These are phyloP conservation scores for Pythium chondricola DNA, from an alignment of 352 stramenopile species.

Conservation along the genomic window DNA sequence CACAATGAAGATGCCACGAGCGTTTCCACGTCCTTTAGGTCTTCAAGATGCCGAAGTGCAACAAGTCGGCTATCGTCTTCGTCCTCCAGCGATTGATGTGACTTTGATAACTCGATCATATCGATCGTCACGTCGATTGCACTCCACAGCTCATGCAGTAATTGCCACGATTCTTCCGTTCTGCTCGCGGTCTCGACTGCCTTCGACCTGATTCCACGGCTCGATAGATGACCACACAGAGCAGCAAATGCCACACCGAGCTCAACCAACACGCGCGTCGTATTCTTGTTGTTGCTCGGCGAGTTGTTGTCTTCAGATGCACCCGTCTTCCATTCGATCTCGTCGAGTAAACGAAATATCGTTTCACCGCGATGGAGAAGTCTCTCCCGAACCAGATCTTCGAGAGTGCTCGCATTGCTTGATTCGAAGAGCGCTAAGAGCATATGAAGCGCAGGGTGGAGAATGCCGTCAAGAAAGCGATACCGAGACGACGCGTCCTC, in stretches of 20 bases:
- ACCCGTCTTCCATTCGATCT: slow-evolving; percentile 1
- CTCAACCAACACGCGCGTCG: slow-evolving; percentile 33
- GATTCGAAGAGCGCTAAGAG: background rate
- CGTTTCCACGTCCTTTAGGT: too few species aligned
- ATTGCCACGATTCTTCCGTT: too few species aligned
- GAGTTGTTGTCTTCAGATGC: background rate
- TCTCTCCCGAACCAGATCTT: background rate
- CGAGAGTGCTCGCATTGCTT: background rate
- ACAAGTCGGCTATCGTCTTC: background rate
- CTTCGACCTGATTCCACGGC: background rate
- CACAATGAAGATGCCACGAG: too few species aligned
- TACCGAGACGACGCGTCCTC: too few species aligned
- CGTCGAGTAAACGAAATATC: background rate
- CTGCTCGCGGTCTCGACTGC: too few species aligned
- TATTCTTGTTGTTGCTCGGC: background rate
- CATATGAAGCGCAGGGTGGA: background rate
- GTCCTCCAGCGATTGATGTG: background rate
- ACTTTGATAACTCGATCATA: too few species aligned
- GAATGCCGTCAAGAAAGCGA: background rate
- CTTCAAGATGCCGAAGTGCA: background rate
- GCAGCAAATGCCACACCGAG: slow-evolving; percentile 36
- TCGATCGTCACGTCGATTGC: too few species aligned
- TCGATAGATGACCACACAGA: slow-evolving; percentile 38
- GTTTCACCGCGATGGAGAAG: background rate
- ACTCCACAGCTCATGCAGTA: too few species aligned